These are phyloP conservation scores for Antitrichia curtipendula DNA, from an alignment of 225 moss, liverwort and hornwort species.

Conservation along the genomic window DNA sequence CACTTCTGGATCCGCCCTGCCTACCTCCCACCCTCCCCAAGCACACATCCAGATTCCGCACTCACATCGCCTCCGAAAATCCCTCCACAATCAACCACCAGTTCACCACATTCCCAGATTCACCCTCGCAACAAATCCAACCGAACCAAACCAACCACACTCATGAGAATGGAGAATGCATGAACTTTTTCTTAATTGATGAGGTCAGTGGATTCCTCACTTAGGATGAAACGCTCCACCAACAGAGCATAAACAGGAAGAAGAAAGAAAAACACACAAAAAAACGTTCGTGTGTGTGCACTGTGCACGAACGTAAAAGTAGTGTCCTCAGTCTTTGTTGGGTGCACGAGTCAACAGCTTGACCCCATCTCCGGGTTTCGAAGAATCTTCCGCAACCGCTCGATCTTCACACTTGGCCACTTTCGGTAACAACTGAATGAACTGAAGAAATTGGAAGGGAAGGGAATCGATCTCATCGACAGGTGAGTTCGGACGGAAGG, in stretches of 20 bases:
- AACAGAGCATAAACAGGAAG: background rate
- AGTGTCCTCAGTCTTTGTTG: background rate
- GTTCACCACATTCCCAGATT: background rate
- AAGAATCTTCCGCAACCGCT: background rate
- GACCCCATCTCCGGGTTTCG: background rate
- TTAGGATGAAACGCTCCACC: background rate
- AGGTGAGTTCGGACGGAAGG: background rate
- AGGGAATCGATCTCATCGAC: background rate
- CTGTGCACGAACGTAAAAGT: background rate
- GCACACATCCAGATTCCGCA: background rate
- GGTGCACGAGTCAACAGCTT: background rate
- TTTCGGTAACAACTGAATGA: background rate
- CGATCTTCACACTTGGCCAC: background rate
- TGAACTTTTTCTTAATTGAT: background rate
- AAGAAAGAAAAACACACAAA: too few species aligned
- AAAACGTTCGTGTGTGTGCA: background rate
- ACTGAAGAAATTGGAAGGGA: background rate
- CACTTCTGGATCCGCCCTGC: background rate
- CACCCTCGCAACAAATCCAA: background rate
- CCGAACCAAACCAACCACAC: background rate
- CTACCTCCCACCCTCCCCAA: background rate
- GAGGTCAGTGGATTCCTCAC: background rate
- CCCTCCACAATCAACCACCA: background rate
- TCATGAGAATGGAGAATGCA: background rate
- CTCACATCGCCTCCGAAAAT: background rate